A percentile compares a stretch with the other conserved stretches of the same genome.
These are phyloP conservation scores for Carex arenaria DNA, from an alignment of 202 grass and related monocot genomes.

Conservation along the genomic window DNA sequence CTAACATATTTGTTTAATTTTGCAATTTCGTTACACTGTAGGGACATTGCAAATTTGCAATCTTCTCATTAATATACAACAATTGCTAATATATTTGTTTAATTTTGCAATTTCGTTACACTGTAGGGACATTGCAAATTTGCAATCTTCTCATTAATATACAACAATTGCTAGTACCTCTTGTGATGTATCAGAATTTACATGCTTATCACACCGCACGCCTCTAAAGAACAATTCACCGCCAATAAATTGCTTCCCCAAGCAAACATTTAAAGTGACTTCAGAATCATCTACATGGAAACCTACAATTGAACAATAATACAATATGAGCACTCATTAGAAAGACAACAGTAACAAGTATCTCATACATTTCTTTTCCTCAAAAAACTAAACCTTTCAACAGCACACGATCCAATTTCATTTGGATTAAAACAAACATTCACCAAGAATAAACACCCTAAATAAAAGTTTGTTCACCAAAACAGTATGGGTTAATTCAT, in stretches of 20 bases:
- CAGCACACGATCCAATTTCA: not conserved
- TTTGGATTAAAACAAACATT: conserved; percentile 9
- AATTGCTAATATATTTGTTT: not conserved
- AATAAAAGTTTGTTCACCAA: not conserved
- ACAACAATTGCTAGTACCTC: conserved; percentile 44
- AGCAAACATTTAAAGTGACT: conserved; percentile 94
- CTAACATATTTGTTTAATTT: not conserved
- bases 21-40: not conserved
- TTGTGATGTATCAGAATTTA: conserved; percentile 75
- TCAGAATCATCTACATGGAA: conserved; percentile 99
- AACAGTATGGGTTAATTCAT: not conserved
- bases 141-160: not conserved
- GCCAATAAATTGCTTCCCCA: conserved; percentile 92
- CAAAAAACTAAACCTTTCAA: not conserved
- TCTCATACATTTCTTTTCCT: not conserved
- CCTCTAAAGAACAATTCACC: conserved; percentile 97
- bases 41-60: not conserved
- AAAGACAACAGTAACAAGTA: not conserved
- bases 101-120: not conserved
- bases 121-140: not conserved
- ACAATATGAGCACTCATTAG: conserved; percentile 17
- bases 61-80: not conserved
- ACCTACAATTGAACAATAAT: conserved; percentile 36
- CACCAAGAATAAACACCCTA: not conserved
- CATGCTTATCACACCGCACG: conserved; percentile 94